Evolutionary conservation across 2,329 filamentous ascomycete genomes (phyloP).

Genomic region (Arachnomyces sp.): DNA sequence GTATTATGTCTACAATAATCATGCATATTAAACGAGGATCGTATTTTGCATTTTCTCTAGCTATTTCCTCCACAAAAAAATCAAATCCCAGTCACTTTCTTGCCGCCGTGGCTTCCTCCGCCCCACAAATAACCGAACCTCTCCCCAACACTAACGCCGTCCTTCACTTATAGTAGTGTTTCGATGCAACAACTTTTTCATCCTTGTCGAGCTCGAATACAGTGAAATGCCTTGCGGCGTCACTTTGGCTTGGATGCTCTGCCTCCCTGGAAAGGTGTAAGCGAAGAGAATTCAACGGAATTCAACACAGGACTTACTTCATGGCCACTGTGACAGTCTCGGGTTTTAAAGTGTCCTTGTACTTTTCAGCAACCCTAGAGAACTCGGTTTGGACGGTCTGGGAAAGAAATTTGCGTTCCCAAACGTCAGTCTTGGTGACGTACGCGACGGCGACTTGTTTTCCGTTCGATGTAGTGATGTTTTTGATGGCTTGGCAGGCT

Average conservation of each 20-base stretch:
- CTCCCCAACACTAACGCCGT: constrained; percentile 1
- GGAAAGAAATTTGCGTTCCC: constrained; percentile 1
- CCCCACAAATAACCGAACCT: too few species aligned
- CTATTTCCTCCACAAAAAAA: too few species aligned
- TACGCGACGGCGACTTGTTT: constrained; percentile 4
- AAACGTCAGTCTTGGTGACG: constrained; percentile 4
- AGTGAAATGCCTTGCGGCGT: constrained; percentile 3
- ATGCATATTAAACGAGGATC: too few species aligned
- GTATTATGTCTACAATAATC: too few species aligned
- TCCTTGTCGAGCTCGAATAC: constrained; percentile 3
- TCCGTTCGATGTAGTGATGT: constrained; percentile 3
- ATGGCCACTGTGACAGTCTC: constrained; percentile 4
- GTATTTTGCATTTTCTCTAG: too few species aligned
- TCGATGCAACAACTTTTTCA: constrained; percentile 3
- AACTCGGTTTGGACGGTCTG: constrained; percentile 3
- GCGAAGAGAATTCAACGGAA: neutral
- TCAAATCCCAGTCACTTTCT: too few species aligned
- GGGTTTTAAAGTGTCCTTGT: constrained; percentile 5
- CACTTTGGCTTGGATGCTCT: constrained; percentile 4
- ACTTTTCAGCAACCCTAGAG: constrained; percentile 4
- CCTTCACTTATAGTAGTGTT: constrained; percentile 5
- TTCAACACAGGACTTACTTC: constrained; percentile 1
- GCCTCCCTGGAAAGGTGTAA: constrained; percentile 2
- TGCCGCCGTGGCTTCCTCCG: too few species aligned
- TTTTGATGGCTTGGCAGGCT: constrained; percentile 6